Base-by-base conservation (phyloP, 202 grass and related monocot species). In the Zizania palustris region DNA sequence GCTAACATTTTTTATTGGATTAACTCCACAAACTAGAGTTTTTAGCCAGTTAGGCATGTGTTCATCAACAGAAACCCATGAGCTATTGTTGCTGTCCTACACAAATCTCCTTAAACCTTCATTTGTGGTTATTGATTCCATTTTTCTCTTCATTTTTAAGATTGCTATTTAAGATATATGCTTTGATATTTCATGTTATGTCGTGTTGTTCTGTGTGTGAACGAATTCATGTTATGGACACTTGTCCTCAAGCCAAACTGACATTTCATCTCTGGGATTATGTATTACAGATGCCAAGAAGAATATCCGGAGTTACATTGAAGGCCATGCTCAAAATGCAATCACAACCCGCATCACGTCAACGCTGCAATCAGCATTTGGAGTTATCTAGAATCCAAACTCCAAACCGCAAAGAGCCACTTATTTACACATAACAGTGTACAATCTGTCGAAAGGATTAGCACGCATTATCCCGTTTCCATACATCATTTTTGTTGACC, bases 211-310 rank as follows among this genome's bases (percentile, higher is more conserved):
- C 67, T 35, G 16, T 42, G 8, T 64, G 44, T 15, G 22, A 61
- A 74, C 20, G 33, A 14, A 62, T 13, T 48, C 37, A 6, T 46
- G 8, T 7, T 49, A 35, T 76, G 51, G 36, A 34, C 43, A 74
- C 15, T 61, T 78, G 21, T 63, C 41, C 51, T 68, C 21, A 28
- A 54, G 35, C 14, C 62, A 74, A 77, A 60, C 35, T 78, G 65
- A 75, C 48, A 43, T 13, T 3, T 58, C 13, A 46, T 82, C 61
- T 45, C 28, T 28, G 28, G 0, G 2, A 28, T 28, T 28, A 4
- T 74, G 20, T 63, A 45, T 81, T 35, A 12, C 89, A 99, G 96
- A 99, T 91, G 96, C 96, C 22, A 99, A 89, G 92, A 96, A 96
- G 82, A 93, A 93, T 71, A 80, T 99, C 73, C 92, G 93, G 69